These are phyloP conservation scores for Rhodomyrtus tomentosa DNA, from an alignment of 345 rosid species.

Conservation along the genomic window DNA sequence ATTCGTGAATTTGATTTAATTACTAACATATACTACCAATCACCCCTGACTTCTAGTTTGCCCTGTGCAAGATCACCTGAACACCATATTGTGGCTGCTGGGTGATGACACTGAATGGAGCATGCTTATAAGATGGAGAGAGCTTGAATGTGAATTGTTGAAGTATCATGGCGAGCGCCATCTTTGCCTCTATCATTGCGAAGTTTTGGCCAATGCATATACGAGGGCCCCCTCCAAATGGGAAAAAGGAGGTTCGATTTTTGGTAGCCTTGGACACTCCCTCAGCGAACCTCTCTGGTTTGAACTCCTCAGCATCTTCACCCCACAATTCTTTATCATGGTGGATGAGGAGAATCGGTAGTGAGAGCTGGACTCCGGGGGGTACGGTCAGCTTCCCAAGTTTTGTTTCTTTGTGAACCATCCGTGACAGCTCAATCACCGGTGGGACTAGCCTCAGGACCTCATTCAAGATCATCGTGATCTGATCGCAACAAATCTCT, in stretches of 20 bases:
- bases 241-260: background rate
- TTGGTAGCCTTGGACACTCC: constrained; percentile 3
- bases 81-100: constrained; percentile 58
- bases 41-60: background rate
- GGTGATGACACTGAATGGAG: constrained; percentile 23
- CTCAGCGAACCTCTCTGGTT: constrained; percentile 4
- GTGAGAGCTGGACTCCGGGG: background rate
- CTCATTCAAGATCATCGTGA: constrained; percentile 2
- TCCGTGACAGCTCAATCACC: background rate
- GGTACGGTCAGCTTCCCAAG: background rate
- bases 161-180: constrained; percentile 20
- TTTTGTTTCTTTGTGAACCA: background rate
- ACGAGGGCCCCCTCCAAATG: constrained; percentile 4
- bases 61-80: constrained; percentile 31
- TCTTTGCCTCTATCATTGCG: background rate
- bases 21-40: too few relatives aligned
- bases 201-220: constrained; percentile 7
- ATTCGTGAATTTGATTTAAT: too few relatives aligned
- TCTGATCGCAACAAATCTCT: background rate
- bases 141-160: constrained; percentile 23
- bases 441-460: constrained; percentile 3
- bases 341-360: constrained; percentile 1
- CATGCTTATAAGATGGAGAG: constrained; percentile 44
- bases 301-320: constrained; percentile 7
- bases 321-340: constrained; percentile 2